phyloP scores from a whole-genome alignment of 176 grass and related monocot genomes.

The Oryza longistaminata region DNA sequence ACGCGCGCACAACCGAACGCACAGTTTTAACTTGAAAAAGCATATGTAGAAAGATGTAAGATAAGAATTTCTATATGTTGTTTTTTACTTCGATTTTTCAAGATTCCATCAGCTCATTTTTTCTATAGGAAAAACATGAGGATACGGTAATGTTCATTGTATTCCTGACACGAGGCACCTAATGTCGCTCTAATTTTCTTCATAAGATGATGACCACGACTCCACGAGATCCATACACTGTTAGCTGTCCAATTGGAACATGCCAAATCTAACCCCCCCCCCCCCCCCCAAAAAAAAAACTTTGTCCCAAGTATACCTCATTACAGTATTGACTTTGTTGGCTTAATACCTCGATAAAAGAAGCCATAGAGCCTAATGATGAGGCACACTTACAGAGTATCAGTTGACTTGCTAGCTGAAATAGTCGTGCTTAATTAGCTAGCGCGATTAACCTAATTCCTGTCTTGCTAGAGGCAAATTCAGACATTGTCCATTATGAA shows the following conservation, averaged over 20 bases:
- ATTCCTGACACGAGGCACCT: neutral
- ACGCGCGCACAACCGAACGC: no score
- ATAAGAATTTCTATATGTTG: neutral
- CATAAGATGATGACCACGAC: neutral
- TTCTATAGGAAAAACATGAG: neutral
- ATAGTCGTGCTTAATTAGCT: neutral
- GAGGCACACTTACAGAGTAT: neutral
- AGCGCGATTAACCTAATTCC: neutral
- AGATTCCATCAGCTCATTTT: neutral
- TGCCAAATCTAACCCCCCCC: slow-evolving; percentile 8
- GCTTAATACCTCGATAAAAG: neutral
- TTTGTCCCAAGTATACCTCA: neutral
- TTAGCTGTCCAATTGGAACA: neutral
- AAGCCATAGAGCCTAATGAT: neutral
- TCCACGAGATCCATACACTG: neutral
- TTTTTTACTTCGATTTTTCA: neutral
- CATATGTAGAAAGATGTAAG: neutral
- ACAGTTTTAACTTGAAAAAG: neutral
- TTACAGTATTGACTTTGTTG: neutral
- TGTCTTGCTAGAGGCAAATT: neutral
- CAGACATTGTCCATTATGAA: neutral
- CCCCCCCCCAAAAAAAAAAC: neutral
- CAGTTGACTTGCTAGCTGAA: neutral
- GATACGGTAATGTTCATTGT: neutral
- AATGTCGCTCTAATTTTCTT: neutral